Conservation (phyloP, 768 basidiomycete genomes). For the Xerocomellus dryophilus region DNA sequence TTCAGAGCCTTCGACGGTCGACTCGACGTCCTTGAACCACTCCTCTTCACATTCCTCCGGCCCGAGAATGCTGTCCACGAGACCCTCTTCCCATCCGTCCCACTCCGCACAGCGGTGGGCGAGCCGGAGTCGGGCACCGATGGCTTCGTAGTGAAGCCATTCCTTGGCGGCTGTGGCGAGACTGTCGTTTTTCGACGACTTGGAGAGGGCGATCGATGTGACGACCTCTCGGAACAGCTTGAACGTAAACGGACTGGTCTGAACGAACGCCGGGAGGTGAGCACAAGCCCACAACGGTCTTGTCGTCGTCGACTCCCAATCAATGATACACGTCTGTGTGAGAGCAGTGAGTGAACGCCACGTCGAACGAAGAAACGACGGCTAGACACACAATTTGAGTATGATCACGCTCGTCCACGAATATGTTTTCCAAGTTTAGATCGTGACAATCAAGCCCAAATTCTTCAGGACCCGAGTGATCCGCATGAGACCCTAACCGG, state of each 20-base stretch:
- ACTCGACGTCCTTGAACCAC: conserved; percentile 54
- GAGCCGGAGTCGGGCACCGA: conserved; percentile 64
- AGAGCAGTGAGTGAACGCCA: background rate
- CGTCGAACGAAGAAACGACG: background rate
- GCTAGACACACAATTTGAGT: conserved; percentile 61
- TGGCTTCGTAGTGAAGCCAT: conserved; percentile 72
- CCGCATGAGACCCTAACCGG: conserved; percentile 39
- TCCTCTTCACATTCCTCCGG: conserved; percentile 68
- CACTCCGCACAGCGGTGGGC: conserved; percentile 82
- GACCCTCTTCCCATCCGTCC: conserved; percentile 90
- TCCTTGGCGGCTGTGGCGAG: conserved; percentile 52
- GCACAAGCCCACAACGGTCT: conserved; percentile 84
- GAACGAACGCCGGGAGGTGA: conserved; percentile 76
- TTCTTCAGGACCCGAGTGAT: conserved; percentile 43
- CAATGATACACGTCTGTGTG: conserved; percentile 76
- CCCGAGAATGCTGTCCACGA: conserved; percentile 72
- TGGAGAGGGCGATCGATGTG: conserved; percentile 39
- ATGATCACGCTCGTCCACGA: conserved; percentile 68
- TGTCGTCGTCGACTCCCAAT: conserved; percentile 90
- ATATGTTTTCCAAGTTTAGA: conserved; percentile 79
- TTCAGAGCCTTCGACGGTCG: conserved; percentile 20
- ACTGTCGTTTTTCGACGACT: conserved; percentile 25
- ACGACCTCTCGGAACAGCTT: conserved; percentile 69
- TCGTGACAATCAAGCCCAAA: conserved; percentile 86
- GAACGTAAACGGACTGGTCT: conserved; percentile 71